phyloP scores from a whole-genome alignment of 2,329 filamentous ascomycete genomes.

The Colletotrichum sidae region DNA sequence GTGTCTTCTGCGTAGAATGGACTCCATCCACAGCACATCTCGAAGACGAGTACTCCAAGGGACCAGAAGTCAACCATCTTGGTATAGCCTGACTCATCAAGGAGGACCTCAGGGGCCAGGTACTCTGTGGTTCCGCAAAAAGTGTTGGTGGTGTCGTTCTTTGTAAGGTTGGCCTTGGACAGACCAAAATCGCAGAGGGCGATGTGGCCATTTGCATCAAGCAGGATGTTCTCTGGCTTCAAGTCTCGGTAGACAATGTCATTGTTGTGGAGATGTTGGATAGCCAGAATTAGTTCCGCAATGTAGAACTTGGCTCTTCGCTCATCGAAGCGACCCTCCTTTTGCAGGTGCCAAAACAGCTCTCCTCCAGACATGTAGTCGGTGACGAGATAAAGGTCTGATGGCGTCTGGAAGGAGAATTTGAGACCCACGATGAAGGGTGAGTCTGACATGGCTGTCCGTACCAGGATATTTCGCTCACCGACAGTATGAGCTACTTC shows the following conservation, averaged over 20 bases:
- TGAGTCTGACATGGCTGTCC: constrained; percentile 94
- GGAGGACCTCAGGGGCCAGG: constrained; percentile 90
- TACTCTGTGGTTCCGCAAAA: constrained; percentile 99
- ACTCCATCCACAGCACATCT: constrained; percentile 99
- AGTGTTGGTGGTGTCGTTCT: constrained; percentile 98
- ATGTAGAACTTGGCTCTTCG: constrained; percentile 98
- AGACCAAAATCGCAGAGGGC: constrained; percentile 97
- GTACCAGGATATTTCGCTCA: constrained; percentile 95
- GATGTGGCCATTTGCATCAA: constrained; percentile 98
- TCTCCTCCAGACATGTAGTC: constrained; percentile 99
- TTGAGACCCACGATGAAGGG: constrained; percentile 98
- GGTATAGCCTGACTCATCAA: constrained; percentile 97
- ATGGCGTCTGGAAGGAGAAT: constrained; percentile 98
- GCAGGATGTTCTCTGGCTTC: constrained; percentile 96
- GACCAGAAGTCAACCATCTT: constrained; percentile 99
- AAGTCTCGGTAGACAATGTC: constrained; percentile 98
- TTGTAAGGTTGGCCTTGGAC: constrained; percentile 96
- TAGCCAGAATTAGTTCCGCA: constrained; percentile 92
- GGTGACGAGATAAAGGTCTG: constrained; percentile 96
- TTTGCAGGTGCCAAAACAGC: constrained; percentile 98
- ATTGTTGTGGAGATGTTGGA: constrained; percentile 95
- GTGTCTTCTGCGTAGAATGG: constrained; percentile 99
- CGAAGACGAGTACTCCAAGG: constrained; percentile 94
- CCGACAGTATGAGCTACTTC: constrained; percentile 97
- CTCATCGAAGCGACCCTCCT: constrained; percentile 95